phyloP scores from a whole-genome alignment of 768 basidiomycete species.

The Hericium alpestre region DNA sequence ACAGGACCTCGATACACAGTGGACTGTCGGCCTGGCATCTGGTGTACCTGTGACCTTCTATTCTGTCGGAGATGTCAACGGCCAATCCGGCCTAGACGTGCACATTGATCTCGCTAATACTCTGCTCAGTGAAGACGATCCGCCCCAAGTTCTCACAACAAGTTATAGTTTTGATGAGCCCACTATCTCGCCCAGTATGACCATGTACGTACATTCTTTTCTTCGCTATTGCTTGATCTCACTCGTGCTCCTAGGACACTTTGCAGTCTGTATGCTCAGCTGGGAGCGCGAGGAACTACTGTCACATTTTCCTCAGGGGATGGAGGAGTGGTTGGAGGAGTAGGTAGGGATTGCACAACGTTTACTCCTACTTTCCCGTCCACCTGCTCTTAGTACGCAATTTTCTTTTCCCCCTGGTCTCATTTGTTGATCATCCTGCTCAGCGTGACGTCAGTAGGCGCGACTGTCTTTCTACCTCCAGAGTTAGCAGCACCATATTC shows the following conservation, averaged over 20 bases:
- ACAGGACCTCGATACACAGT: slow-evolving; percentile 21
- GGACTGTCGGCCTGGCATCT: slow-evolving; percentile 16
- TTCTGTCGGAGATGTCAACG: slow-evolving; percentile 14
- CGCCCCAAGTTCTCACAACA: slow-evolving; percentile 14
- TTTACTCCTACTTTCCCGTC: slow-evolving; percentile 14
- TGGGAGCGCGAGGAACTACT: slow-evolving; percentile 14
- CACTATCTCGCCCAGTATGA: slow-evolving; percentile 7
- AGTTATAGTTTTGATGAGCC: slow-evolving; percentile 17
- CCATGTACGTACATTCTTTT: slow-evolving; percentile 6
- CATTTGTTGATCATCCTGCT: not conserved
- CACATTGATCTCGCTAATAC: slow-evolving; percentile 7
- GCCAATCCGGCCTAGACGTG: slow-evolving; percentile 6
- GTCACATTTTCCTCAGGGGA: slow-evolving; percentile 12
- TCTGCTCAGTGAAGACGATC: slow-evolving; percentile 4
- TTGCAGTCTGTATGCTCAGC: slow-evolving; percentile 13
- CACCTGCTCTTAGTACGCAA: slow-evolving; percentile 9
- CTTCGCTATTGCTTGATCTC: slow-evolving; percentile 2
- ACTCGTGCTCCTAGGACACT: slow-evolving; percentile 5
- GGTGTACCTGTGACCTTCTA: slow-evolving; percentile 17
- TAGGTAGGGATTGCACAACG: slow-evolving; percentile 1
- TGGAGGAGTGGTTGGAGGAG: slow-evolving; percentile 12
- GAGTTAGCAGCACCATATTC: slow-evolving; percentile 10
- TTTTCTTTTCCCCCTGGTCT: not conserved
- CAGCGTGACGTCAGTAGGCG: slow-evolving; percentile 11
- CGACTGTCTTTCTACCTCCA: slow-evolving; percentile 6